Evolutionary conservation across 2,329 filamentous ascomycete species (phyloP), one percentile per base, ranked within the genome.

Genomic region (Aspergillus chevalieri): DNA sequence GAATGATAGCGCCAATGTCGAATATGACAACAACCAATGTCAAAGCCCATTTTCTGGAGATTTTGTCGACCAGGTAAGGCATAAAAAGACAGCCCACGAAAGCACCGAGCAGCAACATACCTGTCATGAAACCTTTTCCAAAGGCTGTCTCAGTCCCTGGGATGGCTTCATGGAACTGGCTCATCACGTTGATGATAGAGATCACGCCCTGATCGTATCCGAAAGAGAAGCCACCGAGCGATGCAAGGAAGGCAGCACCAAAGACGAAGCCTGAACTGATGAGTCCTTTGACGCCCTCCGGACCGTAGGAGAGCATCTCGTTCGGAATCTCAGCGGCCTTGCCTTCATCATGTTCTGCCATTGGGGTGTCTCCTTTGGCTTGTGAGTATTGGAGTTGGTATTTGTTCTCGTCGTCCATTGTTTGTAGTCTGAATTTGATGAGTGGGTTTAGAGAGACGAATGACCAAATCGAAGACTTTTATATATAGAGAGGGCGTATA

Each of bases 121-220:
- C 60, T 0, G 59, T 62, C 60, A 74, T 74, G 54, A 68, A 55
- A 9, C 63, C 64, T 45, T 57, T 62, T 36, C 56, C 57, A 44
- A 66, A 66, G 3, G 62, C 63, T 10, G 66, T 60, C 0, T 67
- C 65, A 3, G 73, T 67, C 21, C 67, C 59, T 15, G 71, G 65
- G 47, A 74, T 76, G 1, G 63, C 62, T 1, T 64, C 58, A 4
- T 73, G 63, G 52, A 77, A 77, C 44, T 74, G 72, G 21, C 70
- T 64, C 73, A 76, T 77, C 33, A 74, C 70, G 2, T 76, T 61
- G 17, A 71, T 74, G 10, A 76, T 48, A 2, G 64, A 67, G 15
- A 67, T 62, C 14, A 68, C 65, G 8, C 64, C 63, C 47, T 65
- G 60, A 6, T 59, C 73, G 46, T 72, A 73, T 15, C 69, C 71